Evolutionary conservation across 768 basidiomycete genomes (phyloP).

Genomic region (Trichaptum fuscoviolaceum): DNA sequence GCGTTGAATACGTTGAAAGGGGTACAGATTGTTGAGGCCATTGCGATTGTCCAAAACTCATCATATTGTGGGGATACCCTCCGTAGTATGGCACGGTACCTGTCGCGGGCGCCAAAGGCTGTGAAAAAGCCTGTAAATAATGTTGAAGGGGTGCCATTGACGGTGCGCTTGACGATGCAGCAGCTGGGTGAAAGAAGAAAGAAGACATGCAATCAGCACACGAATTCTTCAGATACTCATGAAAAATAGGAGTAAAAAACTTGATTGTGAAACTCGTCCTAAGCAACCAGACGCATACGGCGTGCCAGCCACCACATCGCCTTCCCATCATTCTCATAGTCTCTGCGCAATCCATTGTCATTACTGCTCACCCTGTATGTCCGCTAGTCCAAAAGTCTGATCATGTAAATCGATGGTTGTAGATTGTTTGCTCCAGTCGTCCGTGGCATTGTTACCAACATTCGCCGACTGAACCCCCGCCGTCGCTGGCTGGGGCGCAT

Average conservation of each 20-base stretch:
- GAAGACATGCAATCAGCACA: slow-evolving; percentile 19
- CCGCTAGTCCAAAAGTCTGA: slow-evolving; percentile 31
- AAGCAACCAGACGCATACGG: slow-evolving; percentile 7
- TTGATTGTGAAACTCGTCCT: no score
- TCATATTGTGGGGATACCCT: slow-evolving; percentile 40
- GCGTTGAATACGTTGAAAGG: slow-evolving; percentile 68
- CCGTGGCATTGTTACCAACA: neutral
- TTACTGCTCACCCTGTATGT: slow-evolving; percentile 37
- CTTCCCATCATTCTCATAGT: slow-evolving; percentile 2
- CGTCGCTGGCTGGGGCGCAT: slow-evolving; percentile 1
- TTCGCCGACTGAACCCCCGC: neutral
- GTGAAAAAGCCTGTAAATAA: slow-evolving; percentile 28
- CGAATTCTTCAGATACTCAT: slow-evolving; percentile 8
- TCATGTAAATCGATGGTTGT: slow-evolving; percentile 36
- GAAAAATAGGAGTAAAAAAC: no score
- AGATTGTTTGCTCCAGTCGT: slow-evolving; percentile 4
- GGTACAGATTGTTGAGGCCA: slow-evolving; percentile 49
- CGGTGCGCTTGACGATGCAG: slow-evolving; percentile 35
- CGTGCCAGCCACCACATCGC: slow-evolving; percentile 14
- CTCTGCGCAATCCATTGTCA: neutral
- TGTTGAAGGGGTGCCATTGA: slow-evolving; percentile 36
- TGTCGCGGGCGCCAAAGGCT: slow-evolving; percentile 29
- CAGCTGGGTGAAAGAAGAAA: slow-evolving; percentile 13
- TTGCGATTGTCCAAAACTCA: slow-evolving; percentile 45
- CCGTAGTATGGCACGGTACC: neutral